A percentile compares a stretch with the other conserved stretches of the same genome.
These are phyloP conservation scores for Claviceps humidiphila DNA, from an alignment of 2,329 filamentous ascomycete species.

Conservation along the genomic window DNA sequence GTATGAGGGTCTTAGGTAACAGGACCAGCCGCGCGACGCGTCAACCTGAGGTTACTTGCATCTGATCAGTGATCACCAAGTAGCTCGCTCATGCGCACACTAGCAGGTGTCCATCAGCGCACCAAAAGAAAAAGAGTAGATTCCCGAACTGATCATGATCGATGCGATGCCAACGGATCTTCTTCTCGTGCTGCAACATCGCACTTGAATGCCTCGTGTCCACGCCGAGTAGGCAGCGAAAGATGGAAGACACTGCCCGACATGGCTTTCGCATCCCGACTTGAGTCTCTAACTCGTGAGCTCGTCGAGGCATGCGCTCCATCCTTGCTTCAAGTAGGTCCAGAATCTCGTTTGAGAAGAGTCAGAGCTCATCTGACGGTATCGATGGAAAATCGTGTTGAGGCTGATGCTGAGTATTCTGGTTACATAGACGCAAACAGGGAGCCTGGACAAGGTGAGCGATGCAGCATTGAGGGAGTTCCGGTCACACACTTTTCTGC, in stretches of 20 bases:
- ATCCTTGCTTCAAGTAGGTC: slow-evolving; percentile 35
- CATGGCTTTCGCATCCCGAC: slow-evolving; percentile 60
- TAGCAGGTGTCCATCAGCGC: neutral
- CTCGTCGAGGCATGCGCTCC: slow-evolving; percentile 52
- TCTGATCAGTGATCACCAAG: neutral
- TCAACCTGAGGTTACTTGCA: neutral
- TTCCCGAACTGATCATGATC: neutral
- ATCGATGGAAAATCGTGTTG: neutral
- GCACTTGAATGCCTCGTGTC: neutral
- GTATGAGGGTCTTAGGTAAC: neutral
- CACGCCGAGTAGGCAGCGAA: neutral
- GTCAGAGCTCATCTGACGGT: neutral
- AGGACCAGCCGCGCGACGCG: neutral
- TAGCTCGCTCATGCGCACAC: neutral
- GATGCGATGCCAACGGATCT: neutral
- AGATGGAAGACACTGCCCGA: slow-evolving; percentile 1
- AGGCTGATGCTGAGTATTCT: slow-evolving; percentile 3
- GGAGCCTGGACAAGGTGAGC: slow-evolving; percentile 29
- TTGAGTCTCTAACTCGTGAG: slow-evolving; percentile 54
- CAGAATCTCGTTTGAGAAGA: slow-evolving; percentile 5
- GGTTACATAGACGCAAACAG: slow-evolving; percentile 12
- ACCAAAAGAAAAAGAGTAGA: neutral
- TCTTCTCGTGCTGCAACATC: neutral
- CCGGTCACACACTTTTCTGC: slow-evolving; percentile 41
- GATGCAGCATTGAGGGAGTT: slow-evolving; percentile 39